Percentiles rank a stretch among this genome's conserved stretches.
These are phyloP conservation scores for Boletellus sp. DNA, from an alignment of 1,284 basidiomycete genomes.

Conservation along the genomic window DNA sequence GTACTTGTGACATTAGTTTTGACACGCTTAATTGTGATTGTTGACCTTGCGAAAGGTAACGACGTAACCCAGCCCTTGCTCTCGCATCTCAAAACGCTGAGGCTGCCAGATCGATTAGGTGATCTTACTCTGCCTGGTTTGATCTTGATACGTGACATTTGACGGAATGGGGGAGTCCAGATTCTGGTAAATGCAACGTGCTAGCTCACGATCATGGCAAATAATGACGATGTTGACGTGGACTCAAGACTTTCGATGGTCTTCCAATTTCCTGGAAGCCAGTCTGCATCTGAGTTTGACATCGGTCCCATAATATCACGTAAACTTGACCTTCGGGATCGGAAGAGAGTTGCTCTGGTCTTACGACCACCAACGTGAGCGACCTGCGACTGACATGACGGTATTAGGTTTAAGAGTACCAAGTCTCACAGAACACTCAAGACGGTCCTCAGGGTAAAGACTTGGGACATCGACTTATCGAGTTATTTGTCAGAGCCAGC, in stretches of 20 bases:
- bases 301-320: too few relatives aligned
- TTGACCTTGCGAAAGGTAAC: background rate
- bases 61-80: background rate
- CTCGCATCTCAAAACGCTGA: background rate
- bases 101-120: background rate
- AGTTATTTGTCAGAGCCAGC: background rate
- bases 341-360: too few relatives aligned
- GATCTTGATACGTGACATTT: background rate
- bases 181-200: background rate
- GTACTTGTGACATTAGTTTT: background rate
- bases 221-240: too few relatives aligned
- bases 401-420: background rate
- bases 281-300: background rate
- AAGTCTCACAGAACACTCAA: background rate
- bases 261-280: background rate
- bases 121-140: background rate
- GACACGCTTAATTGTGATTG: conserved; percentile 2
- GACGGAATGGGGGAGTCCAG: background rate
- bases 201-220: too few relatives aligned
- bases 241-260: too few relatives aligned
- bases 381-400: background rate
- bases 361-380: background rate
- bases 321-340: too few relatives aligned
- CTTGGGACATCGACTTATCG: background rate
- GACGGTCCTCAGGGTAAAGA: too few relatives aligned